These are phyloP conservation scores for Aspergillus saccharolyticus DNA, from an alignment of 495 filamentous ascomycete species.

Conservation along the genomic window DNA sequence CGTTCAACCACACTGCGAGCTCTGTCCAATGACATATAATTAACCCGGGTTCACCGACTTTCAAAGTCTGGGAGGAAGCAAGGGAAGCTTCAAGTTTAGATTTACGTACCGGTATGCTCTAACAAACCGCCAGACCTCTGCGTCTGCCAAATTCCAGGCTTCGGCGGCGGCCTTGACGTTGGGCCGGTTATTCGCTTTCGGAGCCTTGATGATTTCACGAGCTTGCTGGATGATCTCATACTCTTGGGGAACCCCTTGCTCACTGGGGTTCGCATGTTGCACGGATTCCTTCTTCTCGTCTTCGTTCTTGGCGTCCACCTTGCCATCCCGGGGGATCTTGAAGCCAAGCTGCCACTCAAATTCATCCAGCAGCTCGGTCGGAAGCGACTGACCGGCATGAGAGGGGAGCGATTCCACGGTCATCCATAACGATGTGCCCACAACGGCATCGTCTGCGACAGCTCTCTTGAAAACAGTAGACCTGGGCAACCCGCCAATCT, in stretches of 20 bases:
- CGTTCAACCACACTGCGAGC: constrained; percentile 44
- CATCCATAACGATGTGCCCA: constrained; percentile 68
- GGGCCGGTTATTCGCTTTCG: constrained; percentile 21
- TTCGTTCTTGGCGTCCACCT: constrained; percentile 48
- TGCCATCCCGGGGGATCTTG: constrained; percentile 54
- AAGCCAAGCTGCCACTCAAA: constrained; percentile 92
- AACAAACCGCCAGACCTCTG: constrained; percentile 89
- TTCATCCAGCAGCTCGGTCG: constrained; percentile 48
- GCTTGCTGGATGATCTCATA: constrained; percentile 59
- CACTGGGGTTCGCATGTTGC: constrained; percentile 39
- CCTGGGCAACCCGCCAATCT: constrained; percentile 55
- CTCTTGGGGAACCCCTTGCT: constrained; percentile 49
- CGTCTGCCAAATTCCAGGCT: constrained; percentile 90
- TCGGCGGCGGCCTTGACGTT: constrained; percentile 62
- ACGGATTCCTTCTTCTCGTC: constrained; percentile 41
- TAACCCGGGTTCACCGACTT: constrained; percentile 10
- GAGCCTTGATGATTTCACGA: constrained; percentile 44
- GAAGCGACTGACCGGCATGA: constrained; percentile 37
- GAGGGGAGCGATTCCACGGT: constrained; percentile 61
- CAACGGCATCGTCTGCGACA: constrained; percentile 60
- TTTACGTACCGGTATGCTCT: constrained; percentile 57
- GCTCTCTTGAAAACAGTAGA: constrained; percentile 74
- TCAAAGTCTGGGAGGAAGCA: not conserved
- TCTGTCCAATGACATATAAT: constrained; percentile 18
- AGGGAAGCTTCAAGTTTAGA: no score